Percentiles rank a stretch among this genome's conserved stretches.
Evolutionary conservation across 768 basidiomycete genomes (phyloP).

Genomic region (Suillus discolor): DNA sequence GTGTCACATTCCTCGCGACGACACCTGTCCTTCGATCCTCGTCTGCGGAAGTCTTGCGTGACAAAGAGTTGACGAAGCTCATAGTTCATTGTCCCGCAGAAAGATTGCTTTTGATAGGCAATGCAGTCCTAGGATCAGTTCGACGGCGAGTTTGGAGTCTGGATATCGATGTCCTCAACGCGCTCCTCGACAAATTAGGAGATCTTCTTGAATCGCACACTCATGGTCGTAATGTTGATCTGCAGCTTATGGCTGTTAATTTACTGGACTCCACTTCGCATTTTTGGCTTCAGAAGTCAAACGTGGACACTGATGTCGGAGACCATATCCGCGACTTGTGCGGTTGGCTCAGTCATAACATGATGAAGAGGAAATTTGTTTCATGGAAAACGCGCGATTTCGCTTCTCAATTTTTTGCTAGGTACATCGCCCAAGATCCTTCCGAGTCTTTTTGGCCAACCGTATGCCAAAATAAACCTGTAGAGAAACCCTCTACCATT

Average conservation of each 20-base stretch:
- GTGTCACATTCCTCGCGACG: conserved; percentile 60
- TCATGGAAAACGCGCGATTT: conserved; percentile 73
- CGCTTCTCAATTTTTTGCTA: conserved; percentile 64
- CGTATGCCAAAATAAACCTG: conserved; percentile 27
- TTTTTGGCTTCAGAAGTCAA: conserved; percentile 51
- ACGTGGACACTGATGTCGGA: conserved; percentile 37
- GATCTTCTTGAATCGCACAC: conserved; percentile 55
- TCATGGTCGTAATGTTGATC: conserved; percentile 52
- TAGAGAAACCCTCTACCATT: conserved; percentile 44
- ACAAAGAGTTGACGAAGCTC: conserved; percentile 59
- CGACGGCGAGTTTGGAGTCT: conserved; percentile 58
- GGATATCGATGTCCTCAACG: conserved; percentile 48
- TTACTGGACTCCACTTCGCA: conserved; percentile 66
- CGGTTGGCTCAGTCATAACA: conserved; percentile 49
- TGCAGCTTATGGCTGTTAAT: conserved; percentile 57
- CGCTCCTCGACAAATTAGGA: conserved; percentile 55
- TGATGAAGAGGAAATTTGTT: conserved; percentile 44
- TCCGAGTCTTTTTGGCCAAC: conserved; percentile 49
- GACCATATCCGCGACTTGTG: conserved; percentile 52
- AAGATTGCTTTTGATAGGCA: conserved; percentile 61
- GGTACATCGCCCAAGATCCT: conserved; percentile 64
- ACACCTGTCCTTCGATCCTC: conserved; percentile 65
- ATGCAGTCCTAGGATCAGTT: conserved; percentile 56
- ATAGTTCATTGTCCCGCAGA: conserved; percentile 51
- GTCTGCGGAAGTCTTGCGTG: conserved; percentile 59